Base-by-base conservation (phyloP, 306 rosid species). In the Purshia tridentata region DNA sequence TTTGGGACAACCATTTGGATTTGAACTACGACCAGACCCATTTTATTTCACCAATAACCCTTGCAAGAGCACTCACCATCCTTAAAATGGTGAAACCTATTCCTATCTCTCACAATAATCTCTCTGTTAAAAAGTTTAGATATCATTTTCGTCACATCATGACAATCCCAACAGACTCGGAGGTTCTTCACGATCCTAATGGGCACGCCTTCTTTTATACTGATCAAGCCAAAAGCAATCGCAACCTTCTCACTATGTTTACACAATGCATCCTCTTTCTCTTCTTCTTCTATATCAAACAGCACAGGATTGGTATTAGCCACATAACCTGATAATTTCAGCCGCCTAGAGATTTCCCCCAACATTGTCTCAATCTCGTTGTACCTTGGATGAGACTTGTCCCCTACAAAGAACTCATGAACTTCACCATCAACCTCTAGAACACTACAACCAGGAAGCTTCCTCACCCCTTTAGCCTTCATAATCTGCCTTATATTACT, bases 381-480 rank as follows among this genome's bases (percentile, higher is more conserved):
- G 41, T 82, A 82, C 46, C 84, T 77, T 6, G 81, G 83, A 74
- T 86, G 86, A 48, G 93, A 84, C 68, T 84, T 78, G 74, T 88
- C 86, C 75, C 91, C 89, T 19, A 69, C 83, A 53, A 88, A 81
- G 77, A 86, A 90, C 63, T 87, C 96, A 42, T 90, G 86, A 75
- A 87, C 86, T 77, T 85, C 88, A 29, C 92, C 92, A 78, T 81
- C 81, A 44, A 77, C 85, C 76, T 87, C 90, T 41, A 90, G 78
- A 56, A 87, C 90, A 73, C 83, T 87, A 53, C 96, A 90, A 48
- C 92, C 91, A 47, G 92, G 91, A 23, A 73, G 82, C 84, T 90
- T 90, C 60, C 65, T 82, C 53, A 86, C 82, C 47, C 89, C 84
- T 53, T 65, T 85, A 1, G 74, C 81, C 72, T 81, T 87, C 92